phyloP scores from a whole-genome alignment of 1,139 yeast genomes.

The Kurtzmaniella quercitrusa region DNA sequence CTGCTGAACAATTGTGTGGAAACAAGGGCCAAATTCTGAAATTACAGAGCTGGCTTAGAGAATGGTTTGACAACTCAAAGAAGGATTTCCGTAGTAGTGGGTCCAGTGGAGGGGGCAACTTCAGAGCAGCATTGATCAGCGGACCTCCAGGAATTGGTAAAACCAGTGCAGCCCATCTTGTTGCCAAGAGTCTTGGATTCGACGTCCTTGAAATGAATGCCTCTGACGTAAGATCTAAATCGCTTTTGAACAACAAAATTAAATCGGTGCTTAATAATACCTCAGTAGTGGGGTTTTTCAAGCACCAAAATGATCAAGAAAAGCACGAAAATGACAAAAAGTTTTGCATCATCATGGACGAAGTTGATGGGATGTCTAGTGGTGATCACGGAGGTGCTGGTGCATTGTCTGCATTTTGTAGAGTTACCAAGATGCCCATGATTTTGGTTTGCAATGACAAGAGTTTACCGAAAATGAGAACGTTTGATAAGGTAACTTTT shows the following conservation, averaged over 20 bases:
- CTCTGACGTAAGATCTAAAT: constrained; percentile 85
- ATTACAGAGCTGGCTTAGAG: constrained; percentile 67
- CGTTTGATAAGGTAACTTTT: constrained; percentile 81
- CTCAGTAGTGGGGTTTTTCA: constrained; percentile 77
- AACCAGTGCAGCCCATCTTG: constrained; percentile 73
- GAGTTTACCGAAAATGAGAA: constrained; percentile 90
- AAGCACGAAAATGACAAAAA: constrained; percentile 37
- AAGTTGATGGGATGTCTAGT: constrained; percentile 98
- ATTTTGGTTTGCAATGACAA: constrained; percentile 93
- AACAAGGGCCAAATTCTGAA: constrained; percentile 72
- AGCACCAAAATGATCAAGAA: constrained; percentile 31
- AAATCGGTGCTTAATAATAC: constrained; percentile 74
- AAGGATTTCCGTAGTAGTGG: constrained; percentile 55
- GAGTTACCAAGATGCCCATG: constrained; percentile 82
- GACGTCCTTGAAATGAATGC: constrained; percentile 77
- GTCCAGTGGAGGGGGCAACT: constrained; percentile 57
- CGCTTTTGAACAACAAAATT: constrained; percentile 61
- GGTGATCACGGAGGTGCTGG: constrained; percentile 99
- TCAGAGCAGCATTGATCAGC: constrained; percentile 78
- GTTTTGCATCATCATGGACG: constrained; percentile 92
- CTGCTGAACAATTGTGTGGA: constrained; percentile 78
- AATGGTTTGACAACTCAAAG: constrained; percentile 64
- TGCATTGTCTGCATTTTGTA: constrained; percentile 83
- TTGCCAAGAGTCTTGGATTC: constrained; percentile 64
- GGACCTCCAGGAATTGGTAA: constrained; percentile 88